Base-by-base conservation (phyloP, 2,329 filamentous ascomycete species). In the Annulohypoxylon truncatum region DNA sequence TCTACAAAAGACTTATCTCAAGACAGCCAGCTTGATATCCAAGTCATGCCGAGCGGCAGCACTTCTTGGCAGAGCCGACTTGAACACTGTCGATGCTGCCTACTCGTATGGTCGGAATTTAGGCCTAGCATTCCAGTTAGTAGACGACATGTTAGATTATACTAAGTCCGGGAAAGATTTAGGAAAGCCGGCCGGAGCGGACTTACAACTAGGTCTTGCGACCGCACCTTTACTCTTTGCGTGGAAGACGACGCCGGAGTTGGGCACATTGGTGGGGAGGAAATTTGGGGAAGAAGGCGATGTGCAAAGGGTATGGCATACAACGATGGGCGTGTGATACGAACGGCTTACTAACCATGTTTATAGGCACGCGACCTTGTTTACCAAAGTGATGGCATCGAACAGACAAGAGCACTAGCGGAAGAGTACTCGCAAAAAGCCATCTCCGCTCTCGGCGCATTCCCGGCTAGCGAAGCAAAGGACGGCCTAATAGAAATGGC, bases 71-170 rank as follows among this genome's bases (percentile, higher is more conserved):
- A 89, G 92, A 12, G 88, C 90, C 31, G 87, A 94, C 31, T 85
- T 86, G 0, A 86, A 90, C 66, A 93, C 96, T 1, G 93, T 97
- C 1, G 94, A 99, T 71, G 92, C 94, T 8, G 93, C 95, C 1
- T 99, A 99, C 77, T 80, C 87, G 13, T 99, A 98, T 76, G 96
- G 96, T 55, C 93, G 93, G 80, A 98, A 99, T 74, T 79, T 99
- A 48, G 96, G 96, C 1, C 81, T 99, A 58, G 96, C 96, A 1
- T 99, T 99, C 82, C 96, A 99, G 84, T 86, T 99, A 8, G 95
- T 99, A 13, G 96, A 99, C 77, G 96, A 99, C 77, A 92, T 99
- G 91, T 85, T 99, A 73, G 96, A 99, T 79, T 99, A 98, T 79
- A 98, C 96, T 0, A 88, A 93, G 67, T 93, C 87, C 58, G 93